Conservation (phyloP, 2,329 filamentous ascomycete species). For the Xylariaceae sp. region DNA sequence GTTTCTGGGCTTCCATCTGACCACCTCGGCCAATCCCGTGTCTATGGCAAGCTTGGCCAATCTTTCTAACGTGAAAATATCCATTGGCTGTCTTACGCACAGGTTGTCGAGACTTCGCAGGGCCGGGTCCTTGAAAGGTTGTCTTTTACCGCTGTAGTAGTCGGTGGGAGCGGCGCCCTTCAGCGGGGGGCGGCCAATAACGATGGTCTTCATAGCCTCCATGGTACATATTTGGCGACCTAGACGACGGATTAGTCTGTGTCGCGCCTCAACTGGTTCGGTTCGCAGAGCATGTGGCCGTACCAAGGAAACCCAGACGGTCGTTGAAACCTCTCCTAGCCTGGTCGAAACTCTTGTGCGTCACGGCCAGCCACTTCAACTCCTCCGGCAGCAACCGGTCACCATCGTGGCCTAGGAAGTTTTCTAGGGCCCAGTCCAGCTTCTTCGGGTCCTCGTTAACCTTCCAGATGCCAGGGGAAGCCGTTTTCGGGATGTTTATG, state of each 20-base stretch:
- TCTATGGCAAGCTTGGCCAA: constrained; percentile 62
- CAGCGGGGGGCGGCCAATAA: constrained; percentile 45
- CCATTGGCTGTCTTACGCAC: constrained; percentile 51
- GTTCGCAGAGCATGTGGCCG: constrained; percentile 20
- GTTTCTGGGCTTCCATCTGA: constrained; percentile 83
- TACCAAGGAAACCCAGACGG: constrained; percentile 82
- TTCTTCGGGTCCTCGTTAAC: constrained; percentile 71
- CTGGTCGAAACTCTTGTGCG: constrained; percentile 97
- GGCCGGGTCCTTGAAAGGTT: constrained; percentile 64
- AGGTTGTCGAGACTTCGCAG: constrained; percentile 72
- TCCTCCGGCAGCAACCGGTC: constrained; percentile 77
- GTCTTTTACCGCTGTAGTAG: constrained; percentile 49
- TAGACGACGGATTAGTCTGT: constrained; percentile 12
- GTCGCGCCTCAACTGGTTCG: constrained; percentile 1
- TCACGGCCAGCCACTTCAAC: constrained; percentile 93
- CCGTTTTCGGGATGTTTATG: constrained; percentile 51
- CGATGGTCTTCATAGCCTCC: constrained; percentile 52
- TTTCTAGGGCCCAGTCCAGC: constrained; percentile 72
- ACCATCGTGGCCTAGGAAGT: constrained; percentile 67
- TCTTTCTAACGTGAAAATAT: constrained; percentile 59
- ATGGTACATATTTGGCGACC: constrained; percentile 30
- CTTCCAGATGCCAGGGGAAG: constrained; percentile 49
- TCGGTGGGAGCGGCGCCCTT: constrained; percentile 27
- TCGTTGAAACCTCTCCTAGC: constrained; percentile 93
- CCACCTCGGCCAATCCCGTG: constrained; percentile 66